Base-by-base conservation (phyloP, 495 filamentous ascomycete genomes). In the Lophiostoma macrostomum region DNA sequence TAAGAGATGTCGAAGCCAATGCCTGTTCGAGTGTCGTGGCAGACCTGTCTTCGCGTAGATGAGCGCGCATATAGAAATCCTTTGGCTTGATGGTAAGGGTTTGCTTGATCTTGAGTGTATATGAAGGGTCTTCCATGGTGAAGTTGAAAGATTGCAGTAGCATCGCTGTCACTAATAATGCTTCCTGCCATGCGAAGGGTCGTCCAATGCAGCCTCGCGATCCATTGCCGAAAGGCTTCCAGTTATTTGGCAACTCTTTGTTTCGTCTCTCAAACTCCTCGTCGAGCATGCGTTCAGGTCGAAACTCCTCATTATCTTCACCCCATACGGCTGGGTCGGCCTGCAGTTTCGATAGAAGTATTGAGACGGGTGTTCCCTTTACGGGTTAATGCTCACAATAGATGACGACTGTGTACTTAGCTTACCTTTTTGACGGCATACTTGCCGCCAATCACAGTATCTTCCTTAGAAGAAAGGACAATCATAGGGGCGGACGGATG, bases 31-130 rank as follows among this genome's bases (percentile, higher is more conserved):
- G 71, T 5, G 75, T 69, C 0, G 77, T 80, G 2, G 81, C 73
- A 12, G 82, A 77, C 25, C 83, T 61, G 0, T 80, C 78, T 22
- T 58, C 80, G 65, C 7, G 73, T 0, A 86, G 67, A 1, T 67
- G 75, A 6, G 84, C 86, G 20, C 74, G 79, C 73, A 93, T 87
- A 40, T 75, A 76, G 65, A 90, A 85, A 37, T 78, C 80, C 46
- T 84, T 81, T 0, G 88, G 88, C 65, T 91, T 93, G 65, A 87
- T 78, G 0, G 86, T 90, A 8, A 90, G 71, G 0, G 85, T 87
- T 64, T 86, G 78, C 64, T 85, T 86, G 58, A 86, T 68, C 31
- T 81, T 74, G 23, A 91, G 70, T 32, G 79, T 69, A 42, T 90
- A 90, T 14, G 55, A 67, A 2, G 79, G 75, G 47, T 85, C 80